Conservation (phyloP, 345 rosid genomes). For the Populus tremula region DNA sequence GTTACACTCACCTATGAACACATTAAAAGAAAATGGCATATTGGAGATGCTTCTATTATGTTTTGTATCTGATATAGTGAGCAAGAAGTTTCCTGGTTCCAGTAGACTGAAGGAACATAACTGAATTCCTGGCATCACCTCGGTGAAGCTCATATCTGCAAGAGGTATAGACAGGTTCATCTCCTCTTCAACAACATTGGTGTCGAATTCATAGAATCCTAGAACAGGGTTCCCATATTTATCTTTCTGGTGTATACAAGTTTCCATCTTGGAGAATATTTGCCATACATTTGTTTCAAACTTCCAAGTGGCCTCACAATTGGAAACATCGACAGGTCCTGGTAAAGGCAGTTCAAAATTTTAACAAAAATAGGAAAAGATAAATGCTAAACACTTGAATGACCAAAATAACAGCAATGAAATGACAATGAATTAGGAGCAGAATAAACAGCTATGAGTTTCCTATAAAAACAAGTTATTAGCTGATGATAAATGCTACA, state of each 20-base stretch:
- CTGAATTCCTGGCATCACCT: constrained; percentile 69
- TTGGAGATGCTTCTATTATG: constrained; percentile 60
- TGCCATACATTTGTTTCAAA: constrained; percentile 67
- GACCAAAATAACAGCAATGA: neutral
- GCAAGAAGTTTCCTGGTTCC: constrained; percentile 75
- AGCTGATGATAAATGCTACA: neutral
- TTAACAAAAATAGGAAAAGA: neutral
- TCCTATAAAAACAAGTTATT: neutral
- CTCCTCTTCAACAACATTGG: constrained; percentile 61
- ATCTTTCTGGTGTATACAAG: constrained; percentile 65
- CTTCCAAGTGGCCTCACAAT: constrained; percentile 60
- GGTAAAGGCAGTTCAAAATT: constrained; percentile 16
- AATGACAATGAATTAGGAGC: neutral
- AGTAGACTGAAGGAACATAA: constrained; percentile 59
- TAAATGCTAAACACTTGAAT: neutral
- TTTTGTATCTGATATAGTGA: constrained; percentile 67
- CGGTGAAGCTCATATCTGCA: constrained; percentile 61
- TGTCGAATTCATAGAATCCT: constrained; percentile 66
- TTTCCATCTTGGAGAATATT: constrained; percentile 79
- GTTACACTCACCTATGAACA: constrained; percentile 56
- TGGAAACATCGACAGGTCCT: constrained; percentile 72
- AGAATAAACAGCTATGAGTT: neutral
- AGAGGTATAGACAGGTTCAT: constrained; percentile 78
- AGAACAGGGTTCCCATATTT: constrained; percentile 62
- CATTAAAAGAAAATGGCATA: constrained; percentile 70